Evolutionary conservation across 2,329 filamentous ascomycete genomes (phyloP).

Genomic region (Fusarium scirpi): DNA sequence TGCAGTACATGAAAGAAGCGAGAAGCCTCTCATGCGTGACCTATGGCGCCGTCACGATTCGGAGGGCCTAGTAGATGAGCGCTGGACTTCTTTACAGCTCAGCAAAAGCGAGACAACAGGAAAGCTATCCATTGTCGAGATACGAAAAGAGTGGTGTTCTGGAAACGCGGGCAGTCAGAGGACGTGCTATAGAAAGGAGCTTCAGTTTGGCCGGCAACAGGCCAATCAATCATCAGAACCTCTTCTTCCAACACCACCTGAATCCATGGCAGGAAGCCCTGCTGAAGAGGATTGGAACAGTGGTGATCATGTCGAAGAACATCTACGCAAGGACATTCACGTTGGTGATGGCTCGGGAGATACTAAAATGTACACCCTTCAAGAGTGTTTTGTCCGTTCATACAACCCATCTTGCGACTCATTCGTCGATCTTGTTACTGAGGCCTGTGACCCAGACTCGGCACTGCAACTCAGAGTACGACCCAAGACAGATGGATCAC

Average conservation of each 20-base stretch:
- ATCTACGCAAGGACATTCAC: conserved; percentile 54
- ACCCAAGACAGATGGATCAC: conserved; percentile 25
- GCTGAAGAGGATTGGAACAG: conserved; percentile 49
- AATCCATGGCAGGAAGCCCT: conserved; percentile 1
- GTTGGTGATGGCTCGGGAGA: conserved; percentile 58
- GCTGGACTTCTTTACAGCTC: conserved; percentile 76
- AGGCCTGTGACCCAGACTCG: conserved; percentile 48
- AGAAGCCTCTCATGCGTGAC: conserved; percentile 55
- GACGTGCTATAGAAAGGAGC: conserved; percentile 72
- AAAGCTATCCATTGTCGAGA: conserved; percentile 72
- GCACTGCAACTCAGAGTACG: conserved; percentile 58
- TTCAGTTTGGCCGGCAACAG: conserved; percentile 56
- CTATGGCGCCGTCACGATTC: conserved; percentile 74
- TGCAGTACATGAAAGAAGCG: conserved; percentile 54
- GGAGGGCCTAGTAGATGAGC: conserved; percentile 79
- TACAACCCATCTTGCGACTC: conserved; percentile 66
- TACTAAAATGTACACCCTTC: conserved; percentile 60
- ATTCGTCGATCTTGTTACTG: conserved; percentile 68
- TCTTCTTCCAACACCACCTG: conserved; percentile 12
- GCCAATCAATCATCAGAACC: conserved; percentile 1
- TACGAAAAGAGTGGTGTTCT: conserved; percentile 73
- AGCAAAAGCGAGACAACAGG: conserved; percentile 70
- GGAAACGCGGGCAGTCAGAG: conserved; percentile 68
- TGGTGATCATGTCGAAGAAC: conserved; percentile 46
- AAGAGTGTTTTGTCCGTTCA: conserved; percentile 65